phyloP scores from a whole-genome alignment of 2,329 filamentous ascomycete species.

The Arthrobotrys sinensis region DNA sequence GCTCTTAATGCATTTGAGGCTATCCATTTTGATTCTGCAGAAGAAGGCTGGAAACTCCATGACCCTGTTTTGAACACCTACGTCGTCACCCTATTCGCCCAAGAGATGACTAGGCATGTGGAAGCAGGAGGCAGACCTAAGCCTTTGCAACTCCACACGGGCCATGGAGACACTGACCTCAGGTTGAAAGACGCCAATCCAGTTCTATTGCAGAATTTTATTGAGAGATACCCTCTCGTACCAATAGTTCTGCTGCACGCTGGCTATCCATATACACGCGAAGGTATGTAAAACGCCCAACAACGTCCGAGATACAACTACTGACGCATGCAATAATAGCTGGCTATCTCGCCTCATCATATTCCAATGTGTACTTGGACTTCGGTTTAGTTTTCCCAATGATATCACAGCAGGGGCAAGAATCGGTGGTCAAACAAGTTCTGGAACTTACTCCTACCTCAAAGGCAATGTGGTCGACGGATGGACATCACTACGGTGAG shows the following conservation, averaged over 20 bases:
- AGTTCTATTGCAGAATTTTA: conserved; percentile 80
- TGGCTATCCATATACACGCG: conserved; percentile 84
- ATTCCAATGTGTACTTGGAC: conserved; percentile 85
- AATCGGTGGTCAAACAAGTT: conserved; percentile 78
- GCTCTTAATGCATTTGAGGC: background rate
- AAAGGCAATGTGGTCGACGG: conserved; percentile 64
- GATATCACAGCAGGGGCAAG: conserved; percentile 82
- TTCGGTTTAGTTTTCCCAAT: conserved; percentile 87
- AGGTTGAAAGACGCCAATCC: conserved; percentile 79
- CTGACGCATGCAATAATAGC: conserved; percentile 66
- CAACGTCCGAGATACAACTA: background rate
- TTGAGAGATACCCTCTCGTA: conserved; percentile 78
- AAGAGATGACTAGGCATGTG: conserved; percentile 65
- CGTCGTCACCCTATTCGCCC: conserved; percentile 63
- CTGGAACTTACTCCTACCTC: conserved; percentile 72
- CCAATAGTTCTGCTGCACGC: conserved; percentile 85
- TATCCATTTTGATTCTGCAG: conserved; percentile 52
- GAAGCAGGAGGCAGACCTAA: conserved; percentile 74
- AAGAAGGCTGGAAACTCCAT: conserved; percentile 64
- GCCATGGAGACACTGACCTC: conserved; percentile 85
- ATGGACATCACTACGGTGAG: conserved; percentile 63
- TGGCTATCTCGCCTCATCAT: conserved; percentile 83
- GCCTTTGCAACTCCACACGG: conserved; percentile 87
- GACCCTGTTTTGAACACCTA: conserved; percentile 18
- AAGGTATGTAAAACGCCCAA: conserved; percentile 66